A percentile compares a stretch with the other conserved stretches of the same genome.
Evolutionary conservation across 495 filamentous ascomycete genomes (phyloP).

Genomic region (Lepidopterella palustris): DNA sequence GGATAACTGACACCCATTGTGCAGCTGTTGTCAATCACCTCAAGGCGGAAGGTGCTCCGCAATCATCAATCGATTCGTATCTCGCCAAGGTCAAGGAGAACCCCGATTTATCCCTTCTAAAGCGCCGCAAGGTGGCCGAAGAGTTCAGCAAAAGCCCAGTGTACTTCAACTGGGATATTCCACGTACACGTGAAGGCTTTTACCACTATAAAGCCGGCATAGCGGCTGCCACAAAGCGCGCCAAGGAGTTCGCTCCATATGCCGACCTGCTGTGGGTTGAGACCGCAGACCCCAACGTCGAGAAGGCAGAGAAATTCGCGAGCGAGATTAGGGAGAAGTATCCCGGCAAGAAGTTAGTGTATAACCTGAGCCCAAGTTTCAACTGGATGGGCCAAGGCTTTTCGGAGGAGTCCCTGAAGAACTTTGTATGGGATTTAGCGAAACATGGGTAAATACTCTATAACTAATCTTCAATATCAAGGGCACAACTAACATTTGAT

Average conservation of each 20-base stretch:
- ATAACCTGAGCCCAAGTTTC: constrained; percentile 93
- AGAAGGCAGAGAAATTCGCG: constrained; percentile 67
- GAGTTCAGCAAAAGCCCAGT: constrained; percentile 59
- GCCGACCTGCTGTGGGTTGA: constrained; percentile 97
- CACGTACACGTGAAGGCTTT: constrained; percentile 89
- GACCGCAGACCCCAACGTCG: constrained; percentile 79
- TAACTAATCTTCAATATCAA: background rate
- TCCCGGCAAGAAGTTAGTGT: constrained; percentile 84
- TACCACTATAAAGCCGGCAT: constrained; percentile 93
- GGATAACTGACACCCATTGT: background rate
- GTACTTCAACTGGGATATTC: constrained; percentile 83
- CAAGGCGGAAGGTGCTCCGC: constrained; percentile 50
- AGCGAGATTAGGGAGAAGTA: constrained; percentile 56
- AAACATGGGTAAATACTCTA: constrained; percentile 58
- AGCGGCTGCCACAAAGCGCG: constrained; percentile 83
- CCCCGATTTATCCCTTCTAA: constrained; percentile 66
- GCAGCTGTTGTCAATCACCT: constrained; percentile 69
- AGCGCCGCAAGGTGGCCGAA: constrained; percentile 64
- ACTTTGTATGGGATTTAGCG: constrained; percentile 93
- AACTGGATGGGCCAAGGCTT: constrained; percentile 98
- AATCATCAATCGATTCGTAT: constrained; percentile 61
- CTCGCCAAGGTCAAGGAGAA: constrained; percentile 50
- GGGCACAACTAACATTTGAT: background rate
- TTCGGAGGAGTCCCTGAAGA: constrained; percentile 65
- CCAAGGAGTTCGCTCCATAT: constrained; percentile 82